Percentiles rank a stretch among this genome's conserved stretches.
phyloP scores from a whole-genome alignment of 2,329 filamentous ascomycete genomes.

The Metarhizium anisopliae region DNA sequence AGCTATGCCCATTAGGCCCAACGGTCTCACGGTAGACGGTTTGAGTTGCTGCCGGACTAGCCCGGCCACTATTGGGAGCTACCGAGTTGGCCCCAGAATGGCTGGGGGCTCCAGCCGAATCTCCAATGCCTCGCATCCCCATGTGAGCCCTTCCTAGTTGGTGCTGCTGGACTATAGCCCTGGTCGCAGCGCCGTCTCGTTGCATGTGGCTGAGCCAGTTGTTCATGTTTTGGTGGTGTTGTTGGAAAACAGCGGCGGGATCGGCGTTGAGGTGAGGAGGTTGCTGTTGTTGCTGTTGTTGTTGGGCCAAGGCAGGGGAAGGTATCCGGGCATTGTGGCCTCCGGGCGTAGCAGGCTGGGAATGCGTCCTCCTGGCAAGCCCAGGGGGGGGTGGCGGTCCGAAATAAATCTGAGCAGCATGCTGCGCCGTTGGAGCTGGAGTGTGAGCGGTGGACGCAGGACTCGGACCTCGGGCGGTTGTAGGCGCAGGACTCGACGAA shows the following conservation, averaged over 20 bases:
- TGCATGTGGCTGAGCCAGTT: slow-evolving; percentile 39
- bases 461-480: slow-evolving; percentile 17
- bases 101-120: slow-evolving; percentile 14
- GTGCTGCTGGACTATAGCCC: slow-evolving; percentile 32
- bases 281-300: not conserved
- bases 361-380: slow-evolving; percentile 19
- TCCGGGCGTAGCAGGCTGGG: slow-evolving; percentile 16
- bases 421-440: slow-evolving; percentile 4
- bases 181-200: slow-evolving; percentile 33
- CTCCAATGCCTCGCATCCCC: slow-evolving; percentile 31
- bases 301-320: slow-evolving; percentile 16
- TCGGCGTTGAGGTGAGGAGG: slow-evolving; percentile 13
- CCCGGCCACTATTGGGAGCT: slow-evolving; percentile 15
- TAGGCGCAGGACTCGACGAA: slow-evolving; percentile 14
- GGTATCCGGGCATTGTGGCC: slow-evolving; percentile 22
- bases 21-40: slow-evolving; percentile 24
- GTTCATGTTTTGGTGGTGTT: slow-evolving; percentile 33
- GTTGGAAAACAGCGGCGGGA: slow-evolving; percentile 22
- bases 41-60: slow-evolving; percentile 16
- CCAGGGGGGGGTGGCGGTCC: slow-evolving; percentile 20
- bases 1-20: slow-evolving; percentile 24
- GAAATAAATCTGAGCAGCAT: slow-evolving; percentile 9
- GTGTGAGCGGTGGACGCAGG: slow-evolving; percentile 8
- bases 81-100: slow-evolving; percentile 11
- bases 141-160: slow-evolving; percentile 31